A percentile compares a stretch with the other conserved stretches of the same genome.
These are phyloP conservation scores for Alternaria triticimaculans DNA, from an alignment of 2,329 filamentous ascomycete species.

Conservation along the genomic window DNA sequence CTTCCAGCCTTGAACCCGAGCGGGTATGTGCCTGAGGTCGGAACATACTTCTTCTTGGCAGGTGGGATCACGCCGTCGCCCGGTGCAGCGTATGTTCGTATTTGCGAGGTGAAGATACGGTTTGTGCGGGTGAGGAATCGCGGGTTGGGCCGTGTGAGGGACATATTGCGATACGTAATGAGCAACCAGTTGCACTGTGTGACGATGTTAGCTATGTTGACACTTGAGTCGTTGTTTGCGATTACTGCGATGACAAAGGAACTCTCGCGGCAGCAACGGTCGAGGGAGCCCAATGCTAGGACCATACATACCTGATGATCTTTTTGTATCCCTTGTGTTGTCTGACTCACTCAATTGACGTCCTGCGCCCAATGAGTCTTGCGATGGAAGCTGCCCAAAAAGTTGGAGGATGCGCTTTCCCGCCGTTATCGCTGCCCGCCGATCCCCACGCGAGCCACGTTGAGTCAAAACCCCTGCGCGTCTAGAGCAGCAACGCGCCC, in stretches of 20 bases:
- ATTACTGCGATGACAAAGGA: background rate
- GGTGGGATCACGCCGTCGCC: constrained; percentile 68
- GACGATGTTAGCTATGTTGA: constrained; percentile 6
- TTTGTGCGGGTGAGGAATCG: constrained; percentile 36
- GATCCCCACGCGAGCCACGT: constrained; percentile 1
- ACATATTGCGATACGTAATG: constrained; percentile 25
- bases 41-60: constrained; percentile 89
- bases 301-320: constrained; percentile 9
- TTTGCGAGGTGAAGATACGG: constrained; percentile 44
- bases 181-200: constrained; percentile 1
- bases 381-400: constrained; percentile 9
- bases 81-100: constrained; percentile 66
- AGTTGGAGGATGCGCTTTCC: constrained; percentile 1
- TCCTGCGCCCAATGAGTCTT: constrained; percentile 22
- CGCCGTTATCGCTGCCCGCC: constrained; percentile 30
- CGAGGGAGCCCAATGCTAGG: background rate
- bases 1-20: constrained; percentile 87
- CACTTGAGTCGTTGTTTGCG: background rate
- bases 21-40: constrained; percentile 83
- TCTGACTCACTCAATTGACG: constrained; percentile 26
- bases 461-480: constrained; percentile 10
- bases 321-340: background rate
- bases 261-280: background rate
- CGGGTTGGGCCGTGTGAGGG: constrained; percentile 38
- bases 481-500: constrained; percentile 25